Evolutionary conservation across 2,329 filamentous ascomycete genomes (phyloP), one percentile per base, ranked within the genome.

Genomic region (Xylariaceae sp.): DNA sequence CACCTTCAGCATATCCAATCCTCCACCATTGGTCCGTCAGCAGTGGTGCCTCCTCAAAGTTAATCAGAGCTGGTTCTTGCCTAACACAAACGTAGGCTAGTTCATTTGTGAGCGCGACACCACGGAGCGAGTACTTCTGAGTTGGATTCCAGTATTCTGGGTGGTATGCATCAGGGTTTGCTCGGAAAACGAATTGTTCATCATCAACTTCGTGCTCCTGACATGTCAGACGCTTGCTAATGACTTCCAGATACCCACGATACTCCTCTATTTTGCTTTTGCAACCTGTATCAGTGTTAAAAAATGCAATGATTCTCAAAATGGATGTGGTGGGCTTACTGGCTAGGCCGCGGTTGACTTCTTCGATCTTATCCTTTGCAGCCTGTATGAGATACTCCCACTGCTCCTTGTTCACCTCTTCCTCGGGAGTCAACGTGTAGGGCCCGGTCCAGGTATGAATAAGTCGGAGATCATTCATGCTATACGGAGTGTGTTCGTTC

Each of bases 21-120:
- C 77, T 77, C 82, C 82, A 85, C 82, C 82, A 85, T 64, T 84
- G 81, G 50, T 83, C 81, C 16, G 59, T 60, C 3, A 66, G 56
- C 20, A 64, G 60, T 2, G 71, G 49, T 3, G 60, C 56, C 29
- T 72, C 74, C 1, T 70, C 74, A n/a, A 79, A 46, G 16, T 80
- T 76, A 48, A 78, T 76, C 29, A 79, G 64, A 48, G 78, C 72
- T 3, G 69, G 67, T 51, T 76, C 75, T 16, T 72, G 65, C 40
- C 77, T 73, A 54, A 74, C 74, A 62, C 81, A 83, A 32, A 85
- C 71, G 60, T 82, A 85, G 9, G 80, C 73, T 1, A 81, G 69
- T 48, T 79, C 76, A 12, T 72, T 70, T 0, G 74, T 74, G 12
- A 78, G 78, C 14, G 76, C 79, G 20, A 85, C 75, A 21, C 82